Percentiles rank a stretch among this genome's conserved stretches.
Conservation (phyloP, 805 yeast species). For the Brettanomyces nanus region DNA sequence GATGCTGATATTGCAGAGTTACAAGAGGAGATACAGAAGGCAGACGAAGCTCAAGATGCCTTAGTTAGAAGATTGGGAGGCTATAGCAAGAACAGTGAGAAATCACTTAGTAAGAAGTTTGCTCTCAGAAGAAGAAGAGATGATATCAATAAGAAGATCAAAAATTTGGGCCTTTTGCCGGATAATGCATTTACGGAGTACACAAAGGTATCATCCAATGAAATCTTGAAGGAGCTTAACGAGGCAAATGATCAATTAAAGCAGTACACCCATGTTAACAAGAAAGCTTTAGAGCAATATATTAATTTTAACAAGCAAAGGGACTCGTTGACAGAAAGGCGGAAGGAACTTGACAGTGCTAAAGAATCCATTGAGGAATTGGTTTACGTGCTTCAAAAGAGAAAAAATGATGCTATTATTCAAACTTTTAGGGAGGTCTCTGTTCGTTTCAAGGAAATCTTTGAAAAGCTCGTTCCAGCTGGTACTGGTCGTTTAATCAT, state of each 20-base stretch:
- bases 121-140: conserved; percentile 54
- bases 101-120: conserved; percentile 52
- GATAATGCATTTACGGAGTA: conserved; percentile 65
- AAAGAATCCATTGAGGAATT: conserved; percentile 64
- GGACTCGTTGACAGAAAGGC: conserved; percentile 55
- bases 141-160: conserved; percentile 61
- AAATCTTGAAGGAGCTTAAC: conserved; percentile 45
- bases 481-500: conserved; percentile 73
- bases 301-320: conserved; percentile 64
- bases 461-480: conserved; percentile 73
- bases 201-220: conserved; percentile 36
- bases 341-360: conserved; percentile 62
- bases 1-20: conserved; percentile 26
- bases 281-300: conserved; percentile 83
- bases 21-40: conserved; percentile 34
- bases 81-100: conserved; percentile 58
- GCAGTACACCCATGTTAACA: conserved; percentile 70
- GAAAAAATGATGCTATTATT: conserved; percentile 77
- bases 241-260: conserved; percentile 49
- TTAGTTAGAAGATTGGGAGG: conserved; percentile 50
- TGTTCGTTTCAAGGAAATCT: conserved; percentile 61
- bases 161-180: conserved; percentile 83
- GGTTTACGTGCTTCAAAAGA: conserved; percentile 58
- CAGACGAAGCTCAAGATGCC: conserved; percentile 50
- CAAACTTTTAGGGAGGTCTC: conserved; percentile 74